phyloP scores from a whole-genome alignment of 139 green algal genomes.

The Ettlia oleoabundans region DNA sequence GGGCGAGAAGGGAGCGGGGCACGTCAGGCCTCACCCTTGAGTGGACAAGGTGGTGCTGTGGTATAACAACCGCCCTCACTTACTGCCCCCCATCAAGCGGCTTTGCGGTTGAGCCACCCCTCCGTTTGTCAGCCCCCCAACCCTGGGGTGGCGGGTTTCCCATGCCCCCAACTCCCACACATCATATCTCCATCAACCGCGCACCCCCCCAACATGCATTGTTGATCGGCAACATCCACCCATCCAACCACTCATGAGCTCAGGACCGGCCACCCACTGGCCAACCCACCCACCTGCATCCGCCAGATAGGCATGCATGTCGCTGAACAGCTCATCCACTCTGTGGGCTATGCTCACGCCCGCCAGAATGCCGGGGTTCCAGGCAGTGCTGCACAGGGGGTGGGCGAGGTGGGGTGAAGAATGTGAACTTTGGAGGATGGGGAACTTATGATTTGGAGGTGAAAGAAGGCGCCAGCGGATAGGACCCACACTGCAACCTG shows the following conservation, averaged over 20 bases:
- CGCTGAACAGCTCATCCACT: conserved; percentile 75
- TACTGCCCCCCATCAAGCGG: not conserved
- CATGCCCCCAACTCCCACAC: no score
- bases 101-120: no score
- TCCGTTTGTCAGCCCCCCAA: no score
- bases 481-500: not conserved
- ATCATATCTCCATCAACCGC: no score
- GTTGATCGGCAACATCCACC: no score
- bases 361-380: conserved; percentile 54
- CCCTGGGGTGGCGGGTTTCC: no score
- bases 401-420: not conserved
- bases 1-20: not conserved
- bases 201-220: no score
- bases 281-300: conserved; percentile 19
- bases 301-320: conserved; percentile 92
- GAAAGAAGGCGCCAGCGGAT: not conserved
- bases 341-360: conserved; percentile 83
- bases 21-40: no score
- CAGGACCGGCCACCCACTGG: no score
- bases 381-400: conserved; percentile 19
- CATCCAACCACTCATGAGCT: no score
- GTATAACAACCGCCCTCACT: no score
- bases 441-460: not conserved
- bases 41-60: not conserved
- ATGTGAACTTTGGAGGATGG: not conserved